Percentiles rank a stretch among this genome's conserved stretches.
These are phyloP conservation scores for Actinomortierella wolfii DNA, from an alignment of 371 early-diverging fungal species.

Conservation along the genomic window DNA sequence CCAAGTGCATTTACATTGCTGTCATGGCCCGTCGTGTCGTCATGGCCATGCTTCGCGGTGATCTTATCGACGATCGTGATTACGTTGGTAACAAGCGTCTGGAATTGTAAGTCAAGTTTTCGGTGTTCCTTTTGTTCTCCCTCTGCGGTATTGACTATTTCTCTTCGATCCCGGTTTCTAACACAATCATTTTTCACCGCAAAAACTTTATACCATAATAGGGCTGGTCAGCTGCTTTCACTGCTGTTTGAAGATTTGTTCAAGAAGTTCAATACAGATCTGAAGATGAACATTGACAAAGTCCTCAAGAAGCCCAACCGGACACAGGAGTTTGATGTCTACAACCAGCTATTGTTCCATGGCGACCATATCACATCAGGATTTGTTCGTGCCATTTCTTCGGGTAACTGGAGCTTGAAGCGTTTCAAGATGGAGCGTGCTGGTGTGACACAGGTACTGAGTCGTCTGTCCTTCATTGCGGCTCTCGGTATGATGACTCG, in stretches of 20 bases:
- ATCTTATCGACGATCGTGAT: constrained; percentile 97
- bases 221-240: constrained; percentile 97
- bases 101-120: constrained; percentile 78
- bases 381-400: constrained; percentile 96
- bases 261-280: constrained; percentile 94
- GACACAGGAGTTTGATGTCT: constrained; percentile 95
- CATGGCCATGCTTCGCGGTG: constrained; percentile 82
- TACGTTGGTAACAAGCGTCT: constrained; percentile 99
- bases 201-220: too few relatives aligned
- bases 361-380: constrained; percentile 95
- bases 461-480: constrained; percentile 95
- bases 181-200: too few relatives aligned
- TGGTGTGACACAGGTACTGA: constrained; percentile 98
- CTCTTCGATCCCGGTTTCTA: too few relatives aligned
- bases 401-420: constrained; percentile 99
- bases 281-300: constrained; percentile 92
- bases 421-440: constrained; percentile 99
- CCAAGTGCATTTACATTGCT: constrained; percentile 96
- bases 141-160: constrained; percentile 14
- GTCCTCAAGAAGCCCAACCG: constrained; percentile 92
- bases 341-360: constrained; percentile 83
- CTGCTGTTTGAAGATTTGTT: constrained; percentile 99
- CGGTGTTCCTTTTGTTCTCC: not conserved
- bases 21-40: constrained; percentile 98
- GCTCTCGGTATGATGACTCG: constrained; percentile 99